phyloP scores from a whole-genome alignment of 192 early-diverging fungal species.

The Paraglomus occultum region DNA sequence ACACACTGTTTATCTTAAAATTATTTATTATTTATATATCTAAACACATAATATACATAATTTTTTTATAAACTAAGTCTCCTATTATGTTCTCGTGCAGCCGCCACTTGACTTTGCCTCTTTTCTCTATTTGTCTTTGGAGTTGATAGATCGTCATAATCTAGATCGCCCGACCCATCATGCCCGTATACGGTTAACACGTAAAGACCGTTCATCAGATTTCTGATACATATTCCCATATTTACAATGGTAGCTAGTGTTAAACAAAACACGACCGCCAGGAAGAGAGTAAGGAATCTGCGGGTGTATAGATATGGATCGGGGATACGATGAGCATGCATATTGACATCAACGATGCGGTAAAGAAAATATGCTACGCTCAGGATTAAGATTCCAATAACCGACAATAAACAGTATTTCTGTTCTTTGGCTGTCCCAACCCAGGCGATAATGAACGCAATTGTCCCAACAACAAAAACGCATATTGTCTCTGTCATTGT shows the following conservation, averaged over 20 bases:
- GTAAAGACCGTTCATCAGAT: slow-evolving; percentile 18
- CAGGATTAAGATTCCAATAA: slow-evolving; percentile 21
- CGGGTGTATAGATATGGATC: slow-evolving; percentile 47
- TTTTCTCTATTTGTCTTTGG: no score
- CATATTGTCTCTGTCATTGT: slow-evolving; percentile 33
- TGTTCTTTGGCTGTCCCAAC: slow-evolving; percentile 33
- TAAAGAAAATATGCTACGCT: slow-evolving; percentile 37
- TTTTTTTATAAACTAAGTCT: no score
- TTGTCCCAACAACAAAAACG: slow-evolving; percentile 39
- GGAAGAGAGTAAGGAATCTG: slow-evolving; percentile 40
- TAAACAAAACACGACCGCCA: slow-evolving; percentile 26
- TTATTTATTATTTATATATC: no score
- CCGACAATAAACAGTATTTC: slow-evolving; percentile 33
- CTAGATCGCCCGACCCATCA: neutral
- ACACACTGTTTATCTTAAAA: no score
- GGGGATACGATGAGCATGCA: neutral
- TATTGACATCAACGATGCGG: slow-evolving; percentile 26
- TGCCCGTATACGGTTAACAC: slow-evolving; percentile 22
- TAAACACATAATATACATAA: no score
- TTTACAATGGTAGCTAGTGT: slow-evolving; percentile 29
- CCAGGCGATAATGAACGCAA: slow-evolving; percentile 34
- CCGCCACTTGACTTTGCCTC: no score
- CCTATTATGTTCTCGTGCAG: no score
- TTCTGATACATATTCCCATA: slow-evolving; percentile 20
- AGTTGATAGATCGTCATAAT: no score